These are phyloP conservation scores for Chytriomyces confervae DNA, from an alignment of 192 early-diverging fungal genomes.

Conservation along the genomic window DNA sequence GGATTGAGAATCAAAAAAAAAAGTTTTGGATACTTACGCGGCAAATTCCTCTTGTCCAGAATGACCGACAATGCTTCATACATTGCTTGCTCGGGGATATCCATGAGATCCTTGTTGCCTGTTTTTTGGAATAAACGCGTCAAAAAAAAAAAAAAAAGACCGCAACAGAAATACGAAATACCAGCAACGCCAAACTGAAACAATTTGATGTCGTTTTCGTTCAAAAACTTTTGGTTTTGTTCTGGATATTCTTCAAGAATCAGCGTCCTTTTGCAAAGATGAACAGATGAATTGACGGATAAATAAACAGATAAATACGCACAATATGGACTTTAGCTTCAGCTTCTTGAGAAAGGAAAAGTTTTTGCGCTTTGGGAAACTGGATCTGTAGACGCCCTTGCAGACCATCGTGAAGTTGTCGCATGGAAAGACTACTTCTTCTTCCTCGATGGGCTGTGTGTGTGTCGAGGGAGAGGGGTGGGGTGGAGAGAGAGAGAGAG, in stretches of 20 bases:
- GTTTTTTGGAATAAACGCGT: no score
- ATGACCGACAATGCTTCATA: no score
- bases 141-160: no score
- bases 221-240: no score
- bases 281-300: background rate
- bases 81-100: no score
- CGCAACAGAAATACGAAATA: slow-evolving; percentile 10
- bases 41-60: no score
- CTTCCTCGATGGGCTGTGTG: slow-evolving; percentile 1
- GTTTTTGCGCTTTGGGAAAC: slow-evolving; percentile 96
- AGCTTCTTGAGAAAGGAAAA: slow-evolving; percentile 92
- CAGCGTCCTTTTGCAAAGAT: slow-evolving; percentile 43
- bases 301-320: slow-evolving; percentile 2
- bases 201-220: no score
- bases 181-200: no score
- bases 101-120: no score
- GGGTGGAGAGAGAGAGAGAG: no score
- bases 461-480: no score
- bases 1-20: background rate
- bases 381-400: slow-evolving; percentile 89
- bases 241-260: no score
- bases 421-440: slow-evolving; percentile 16
- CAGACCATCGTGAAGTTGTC: slow-evolving; percentile 41
- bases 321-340: slow-evolving; percentile 87
- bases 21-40: slow-evolving; percentile 38